A percentile compares a stretch with the other conserved stretches of the same genome.
Conservation (phyloP, 345 rosid species). For the Euphorbia tirucalli region DNA sequence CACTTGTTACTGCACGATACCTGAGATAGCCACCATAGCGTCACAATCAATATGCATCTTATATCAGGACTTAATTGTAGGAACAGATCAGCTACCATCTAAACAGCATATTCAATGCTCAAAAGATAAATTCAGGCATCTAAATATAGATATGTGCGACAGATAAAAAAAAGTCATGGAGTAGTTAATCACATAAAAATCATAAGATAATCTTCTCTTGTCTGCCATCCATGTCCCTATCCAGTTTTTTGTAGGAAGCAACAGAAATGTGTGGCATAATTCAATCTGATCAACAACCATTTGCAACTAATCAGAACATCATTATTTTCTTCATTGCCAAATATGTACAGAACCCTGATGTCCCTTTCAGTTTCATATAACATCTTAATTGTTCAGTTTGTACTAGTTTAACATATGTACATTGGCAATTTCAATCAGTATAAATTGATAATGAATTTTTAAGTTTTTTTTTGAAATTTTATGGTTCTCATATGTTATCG, state of each 20-base stretch:
- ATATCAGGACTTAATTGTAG: neutral
- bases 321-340: neutral
- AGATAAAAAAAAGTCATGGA: conserved; percentile 1
- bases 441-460: neutral
- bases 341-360: neutral
- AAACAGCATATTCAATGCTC: neutral
- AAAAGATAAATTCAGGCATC: neutral
- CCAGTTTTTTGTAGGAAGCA: neutral
- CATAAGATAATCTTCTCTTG: neutral
- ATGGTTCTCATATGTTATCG: neutral
- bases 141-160: neutral
- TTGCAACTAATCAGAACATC: neutral
- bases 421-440: neutral
- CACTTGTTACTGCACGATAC: conserved; percentile 69
- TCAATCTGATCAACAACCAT: neutral
- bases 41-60: neutral
- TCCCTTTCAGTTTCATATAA: neutral
- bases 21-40: conserved; percentile 25
- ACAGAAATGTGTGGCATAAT: neutral
- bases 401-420: neutral
- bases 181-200: neutral
- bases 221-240: neutral
- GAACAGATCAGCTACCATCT: neutral
- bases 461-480: neutral
- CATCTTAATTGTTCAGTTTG: neutral